These are phyloP conservation scores for Leptographium galeiforme DNA, from an alignment of 2,329 filamentous ascomycete species.

Conservation along the genomic window DNA sequence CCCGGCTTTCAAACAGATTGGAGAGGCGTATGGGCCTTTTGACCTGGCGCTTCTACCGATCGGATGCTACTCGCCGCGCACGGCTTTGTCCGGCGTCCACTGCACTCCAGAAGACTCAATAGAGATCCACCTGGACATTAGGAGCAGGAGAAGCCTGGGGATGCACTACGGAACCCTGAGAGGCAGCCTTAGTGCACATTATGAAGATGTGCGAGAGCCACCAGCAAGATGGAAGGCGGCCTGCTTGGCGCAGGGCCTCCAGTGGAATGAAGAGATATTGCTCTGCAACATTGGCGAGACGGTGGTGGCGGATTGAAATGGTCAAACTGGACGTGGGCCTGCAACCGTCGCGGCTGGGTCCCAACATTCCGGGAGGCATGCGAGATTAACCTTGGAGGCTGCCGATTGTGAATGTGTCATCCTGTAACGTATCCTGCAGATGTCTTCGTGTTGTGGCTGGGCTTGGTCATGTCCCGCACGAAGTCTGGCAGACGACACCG, in stretches of 20 bases:
- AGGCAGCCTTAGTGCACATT: slow-evolving; percentile 6
- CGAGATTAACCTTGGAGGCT: too few species aligned
- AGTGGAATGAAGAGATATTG: slow-evolving; percentile 44
- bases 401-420: too few species aligned
- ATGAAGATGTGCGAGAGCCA: slow-evolving; percentile 54
- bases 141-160: slow-evolving; percentile 64
- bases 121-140: slow-evolving; percentile 76
- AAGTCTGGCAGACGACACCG: too few species aligned
- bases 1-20: slow-evolving; percentile 78
- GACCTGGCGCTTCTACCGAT: slow-evolving; percentile 88
- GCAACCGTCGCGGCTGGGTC: too few species aligned
- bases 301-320: neutral
- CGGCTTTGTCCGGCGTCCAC: slow-evolving; percentile 66
- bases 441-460: too few species aligned
- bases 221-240: slow-evolving; percentile 46
- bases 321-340: neutral
- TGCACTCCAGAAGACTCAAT: slow-evolving; percentile 76
- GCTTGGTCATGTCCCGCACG: too few species aligned
- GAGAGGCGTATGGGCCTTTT: slow-evolving; percentile 65
- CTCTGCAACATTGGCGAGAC: slow-evolving; percentile 54
- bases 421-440: too few species aligned
- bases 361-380: too few species aligned
- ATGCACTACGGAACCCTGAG: slow-evolving; percentile 72
- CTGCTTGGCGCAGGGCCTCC: slow-evolving; percentile 38
- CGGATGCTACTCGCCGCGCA: slow-evolving; percentile 66